Evolutionary conservation across 345 rosid genomes (phyloP).

Genomic region (Lumnitzera littorea): DNA sequence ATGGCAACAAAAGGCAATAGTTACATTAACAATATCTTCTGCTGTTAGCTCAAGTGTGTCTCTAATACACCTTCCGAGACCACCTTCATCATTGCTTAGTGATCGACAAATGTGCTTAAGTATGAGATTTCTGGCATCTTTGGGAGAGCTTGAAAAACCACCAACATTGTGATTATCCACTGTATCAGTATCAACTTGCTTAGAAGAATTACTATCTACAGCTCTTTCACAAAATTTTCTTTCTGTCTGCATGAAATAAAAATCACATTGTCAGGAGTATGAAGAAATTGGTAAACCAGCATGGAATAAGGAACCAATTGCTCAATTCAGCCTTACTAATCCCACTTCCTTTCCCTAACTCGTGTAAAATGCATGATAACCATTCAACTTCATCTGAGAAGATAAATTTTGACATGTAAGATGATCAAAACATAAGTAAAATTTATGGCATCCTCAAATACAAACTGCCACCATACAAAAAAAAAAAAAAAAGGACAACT

Average conservation of each 20-base stretch:
- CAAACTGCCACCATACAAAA: not conserved
- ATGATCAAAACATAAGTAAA: no score
- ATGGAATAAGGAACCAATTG: not conserved
- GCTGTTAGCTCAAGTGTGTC: constrained; percentile 32
- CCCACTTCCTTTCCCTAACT: not conserved
- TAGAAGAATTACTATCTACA: constrained; percentile 10
- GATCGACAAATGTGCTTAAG: constrained; percentile 40
- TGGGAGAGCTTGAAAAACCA: constrained; percentile 19
- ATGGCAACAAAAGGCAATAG: constrained; percentile 27
- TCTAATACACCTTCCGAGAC: constrained; percentile 36
- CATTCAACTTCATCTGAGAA: no score
- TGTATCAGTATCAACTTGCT: constrained; percentile 8
- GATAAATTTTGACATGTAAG: no score
- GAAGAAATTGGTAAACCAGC: not conserved
- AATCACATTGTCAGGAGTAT: constrained; percentile 6
- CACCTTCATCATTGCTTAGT: constrained; percentile 33
- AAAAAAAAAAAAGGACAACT: no score
- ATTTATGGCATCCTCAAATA: no score
- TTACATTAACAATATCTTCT: constrained; percentile 11
- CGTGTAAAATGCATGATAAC: no score
- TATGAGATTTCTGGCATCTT: constrained; percentile 32
- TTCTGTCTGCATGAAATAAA: constrained; percentile 18
- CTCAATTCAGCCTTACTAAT: not conserved
- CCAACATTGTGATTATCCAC: constrained; percentile 9
- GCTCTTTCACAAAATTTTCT: constrained; percentile 13